Conservation (phyloP, 306 rosid species). For the Quercus engelmannii region DNA sequence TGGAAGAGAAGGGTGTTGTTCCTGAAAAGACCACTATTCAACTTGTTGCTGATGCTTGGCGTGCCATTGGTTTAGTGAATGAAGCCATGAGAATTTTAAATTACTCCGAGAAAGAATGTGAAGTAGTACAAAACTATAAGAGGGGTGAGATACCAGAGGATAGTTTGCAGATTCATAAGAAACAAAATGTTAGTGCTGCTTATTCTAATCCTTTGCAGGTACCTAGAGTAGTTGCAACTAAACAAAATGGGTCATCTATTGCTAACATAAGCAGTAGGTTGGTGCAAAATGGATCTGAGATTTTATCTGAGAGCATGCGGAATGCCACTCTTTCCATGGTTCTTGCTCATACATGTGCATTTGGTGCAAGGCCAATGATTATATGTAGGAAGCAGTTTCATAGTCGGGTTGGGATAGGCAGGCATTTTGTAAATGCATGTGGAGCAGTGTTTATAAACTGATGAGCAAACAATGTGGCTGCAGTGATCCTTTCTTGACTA, state of each 20-base stretch:
- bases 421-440: slow-evolving; percentile 46
- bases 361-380: slow-evolving; percentile 41
- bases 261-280: slow-evolving; percentile 50
- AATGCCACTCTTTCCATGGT: slow-evolving; percentile 37
- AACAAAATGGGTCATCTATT: slow-evolving; percentile 39
- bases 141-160: slow-evolving; percentile 31
- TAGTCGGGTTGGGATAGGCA: slow-evolving; percentile 33
- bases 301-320: slow-evolving; percentile 27
- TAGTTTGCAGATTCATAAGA: slow-evolving; percentile 38
- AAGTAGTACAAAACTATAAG: slow-evolving; percentile 15
- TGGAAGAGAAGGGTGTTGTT: slow-evolving; percentile 63
- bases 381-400: slow-evolving; percentile 44
- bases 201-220: slow-evolving; percentile 41
- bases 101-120: slow-evolving; percentile 35
- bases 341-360: slow-evolving; percentile 24
- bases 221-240: slow-evolving; percentile 38
- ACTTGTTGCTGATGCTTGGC: slow-evolving; percentile 88
- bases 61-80: slow-evolving; percentile 52
- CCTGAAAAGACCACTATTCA: slow-evolving; percentile 61
- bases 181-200: slow-evolving; percentile 41
- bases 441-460: slow-evolving; percentile 48
- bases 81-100: slow-evolving; percentile 58
- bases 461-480: slow-evolving; percentile 24
- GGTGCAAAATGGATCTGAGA: slow-evolving; percentile 33
- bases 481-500: slow-evolving; percentile 3